These are phyloP conservation scores for Luvunga scandens DNA, from an alignment of 345 rosid species.

Conservation along the genomic window DNA sequence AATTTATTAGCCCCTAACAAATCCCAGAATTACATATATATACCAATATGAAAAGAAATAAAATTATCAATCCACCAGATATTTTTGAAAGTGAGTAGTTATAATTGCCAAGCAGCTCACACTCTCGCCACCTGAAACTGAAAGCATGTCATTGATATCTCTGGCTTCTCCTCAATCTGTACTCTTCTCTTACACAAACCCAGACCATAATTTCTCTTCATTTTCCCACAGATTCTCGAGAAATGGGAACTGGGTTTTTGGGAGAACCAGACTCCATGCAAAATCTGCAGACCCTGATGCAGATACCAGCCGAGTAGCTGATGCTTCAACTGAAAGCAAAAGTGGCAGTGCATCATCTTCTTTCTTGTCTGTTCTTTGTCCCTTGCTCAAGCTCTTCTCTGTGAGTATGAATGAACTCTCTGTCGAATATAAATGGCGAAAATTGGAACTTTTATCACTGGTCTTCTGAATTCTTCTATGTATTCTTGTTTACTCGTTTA, in stretches of 20 bases:
- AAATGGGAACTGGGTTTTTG: slow-evolving; percentile 24
- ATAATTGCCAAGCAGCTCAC: not conserved
- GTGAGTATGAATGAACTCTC: slow-evolving; percentile 31
- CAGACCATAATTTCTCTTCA: not conserved
- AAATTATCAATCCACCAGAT: not conserved
- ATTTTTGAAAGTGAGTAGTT: not conserved
- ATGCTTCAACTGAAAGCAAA: not conserved
- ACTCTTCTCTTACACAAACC: not conserved
- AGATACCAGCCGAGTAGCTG: slow-evolving; percentile 8
- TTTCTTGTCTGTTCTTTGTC: slow-evolving; percentile 78
- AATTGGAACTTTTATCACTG: not conserved
- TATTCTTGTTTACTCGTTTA: not conserved
- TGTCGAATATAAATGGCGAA: not conserved
- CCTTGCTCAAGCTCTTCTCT: slow-evolving; percentile 74
- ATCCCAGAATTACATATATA: not conserved
- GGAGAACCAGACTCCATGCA: slow-evolving; percentile 23
- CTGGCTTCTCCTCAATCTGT: not conserved
- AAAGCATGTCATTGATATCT: slow-evolving; percentile 14
- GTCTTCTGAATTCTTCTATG: not conserved
- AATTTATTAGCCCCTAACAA: not conserved
- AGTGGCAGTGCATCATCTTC: slow-evolving; percentile 30
- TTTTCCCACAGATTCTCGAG: not conserved
- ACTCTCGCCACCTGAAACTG: not conserved
- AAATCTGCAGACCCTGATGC: slow-evolving; percentile 32
- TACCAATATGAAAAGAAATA: not conserved